Evolutionary conservation across 805 yeast species (phyloP).

Genomic region (Babjeviella inositovora): DNA sequence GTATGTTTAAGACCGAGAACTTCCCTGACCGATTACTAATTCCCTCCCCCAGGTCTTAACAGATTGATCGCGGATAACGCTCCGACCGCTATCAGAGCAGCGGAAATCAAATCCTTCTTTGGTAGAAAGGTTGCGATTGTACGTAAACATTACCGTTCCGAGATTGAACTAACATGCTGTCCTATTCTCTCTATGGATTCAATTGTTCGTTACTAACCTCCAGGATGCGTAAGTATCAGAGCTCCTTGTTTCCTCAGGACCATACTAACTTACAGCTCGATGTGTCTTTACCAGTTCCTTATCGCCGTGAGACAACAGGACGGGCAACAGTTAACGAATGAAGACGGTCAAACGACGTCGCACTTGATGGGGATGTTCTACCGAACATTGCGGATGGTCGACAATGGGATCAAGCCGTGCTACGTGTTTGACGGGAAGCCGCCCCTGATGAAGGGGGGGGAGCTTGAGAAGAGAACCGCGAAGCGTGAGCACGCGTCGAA

Average conservation of each 20-base stretch:
- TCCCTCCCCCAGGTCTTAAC: conserved; percentile 45
- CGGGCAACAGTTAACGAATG: conserved; percentile 84
- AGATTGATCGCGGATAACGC: conserved; percentile 83
- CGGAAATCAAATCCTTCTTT: conserved; percentile 71
- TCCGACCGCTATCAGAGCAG: conserved; percentile 60
- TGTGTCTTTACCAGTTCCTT: conserved; percentile 90
- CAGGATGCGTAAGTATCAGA: conserved; percentile 9
- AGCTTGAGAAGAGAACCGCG: conserved; percentile 70
- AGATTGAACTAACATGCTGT: background rate
- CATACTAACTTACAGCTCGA: conserved; percentile 23
- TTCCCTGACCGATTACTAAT: background rate
- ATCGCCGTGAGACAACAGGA: conserved; percentile 95
- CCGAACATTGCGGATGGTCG: conserved; percentile 79
- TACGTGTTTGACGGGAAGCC: conserved; percentile 98
- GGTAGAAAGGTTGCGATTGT: conserved; percentile 96
- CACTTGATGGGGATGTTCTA: conserved; percentile 96
- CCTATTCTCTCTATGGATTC: conserved; percentile 1
- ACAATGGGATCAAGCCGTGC: conserved; percentile 88
- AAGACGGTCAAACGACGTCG: conserved; percentile 80
- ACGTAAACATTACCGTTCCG: conserved; percentile 1
- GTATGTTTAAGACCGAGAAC: conserved; percentile 9
- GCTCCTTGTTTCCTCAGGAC: conserved; percentile 1
- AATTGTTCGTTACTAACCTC: conserved; percentile 1
- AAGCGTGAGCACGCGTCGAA: conserved; percentile 74
- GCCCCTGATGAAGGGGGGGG: conserved; percentile 87